These are phyloP conservation scores for Scleromitrula shiraiana DNA, from an alignment of 2,329 filamentous ascomycete species.

Conservation along the genomic window DNA sequence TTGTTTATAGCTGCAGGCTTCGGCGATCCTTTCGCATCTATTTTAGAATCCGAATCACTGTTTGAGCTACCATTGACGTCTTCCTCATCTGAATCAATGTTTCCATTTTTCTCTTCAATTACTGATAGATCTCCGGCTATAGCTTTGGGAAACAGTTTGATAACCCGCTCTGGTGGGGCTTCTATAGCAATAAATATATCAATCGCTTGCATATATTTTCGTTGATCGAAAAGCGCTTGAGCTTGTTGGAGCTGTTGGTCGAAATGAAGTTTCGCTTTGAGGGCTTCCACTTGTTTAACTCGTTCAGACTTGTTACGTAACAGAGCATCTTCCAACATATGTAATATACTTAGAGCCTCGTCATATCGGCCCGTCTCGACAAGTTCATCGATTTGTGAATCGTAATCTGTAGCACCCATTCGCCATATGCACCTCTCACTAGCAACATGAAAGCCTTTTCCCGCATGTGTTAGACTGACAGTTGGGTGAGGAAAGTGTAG, in stretches of 20 bases:
- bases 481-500: conserved; percentile 90
- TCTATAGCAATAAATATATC: conserved; percentile 81
- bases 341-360: conserved; percentile 82
- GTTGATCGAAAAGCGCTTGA: conserved; percentile 70
- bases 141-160: conserved; percentile 71
- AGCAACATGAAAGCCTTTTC: conserved; percentile 88
- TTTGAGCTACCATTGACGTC: conserved; percentile 33
- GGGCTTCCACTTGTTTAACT: conserved; percentile 78
- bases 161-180: conserved; percentile 81
- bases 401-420: conserved; percentile 89
- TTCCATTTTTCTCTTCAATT: conserved; percentile 40
- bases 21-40: conserved; percentile 19
- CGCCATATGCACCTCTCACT: conserved; percentile 92
- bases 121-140: conserved; percentile 77
- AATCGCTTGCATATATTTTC: conserved; percentile 77
- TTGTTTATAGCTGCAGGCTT: conserved; percentile 36
- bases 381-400: conserved; percentile 78
- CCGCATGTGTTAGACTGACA: conserved; percentile 88
- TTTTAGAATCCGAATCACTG: conserved; percentile 32
- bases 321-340: conserved; percentile 87
- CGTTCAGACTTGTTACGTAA: conserved; percentile 74
- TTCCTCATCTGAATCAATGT: conserved; percentile 34
- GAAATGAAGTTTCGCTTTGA: conserved; percentile 83
- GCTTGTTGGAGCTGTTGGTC: conserved; percentile 67
- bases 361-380: conserved; percentile 69